Evolutionary conservation across 2,329 filamentous ascomycete genomes (phyloP), one percentile per base, ranked within the genome.

Genomic region (Trichoderma sp.): DNA sequence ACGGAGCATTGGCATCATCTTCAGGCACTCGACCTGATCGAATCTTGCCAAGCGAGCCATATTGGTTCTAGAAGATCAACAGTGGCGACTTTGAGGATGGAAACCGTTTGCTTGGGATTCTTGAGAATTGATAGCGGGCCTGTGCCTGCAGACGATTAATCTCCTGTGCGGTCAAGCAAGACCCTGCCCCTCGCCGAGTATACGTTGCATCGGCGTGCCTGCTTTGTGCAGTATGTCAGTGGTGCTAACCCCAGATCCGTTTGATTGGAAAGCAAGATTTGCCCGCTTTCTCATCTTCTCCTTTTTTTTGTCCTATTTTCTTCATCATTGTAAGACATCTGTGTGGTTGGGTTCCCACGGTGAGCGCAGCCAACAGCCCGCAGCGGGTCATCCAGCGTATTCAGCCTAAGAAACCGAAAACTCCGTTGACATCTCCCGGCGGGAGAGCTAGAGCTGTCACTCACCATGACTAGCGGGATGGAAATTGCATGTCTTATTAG

Each of bases 351-450:
- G 39, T 8, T 28, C 57, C 32, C 67, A 30, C 56, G 67, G 67
- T 70, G 67, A 70, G 57, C 67, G 57, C 67, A 70, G 24, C 30
- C 7, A 53, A 21, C 67, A 30, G 67, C 67, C 67, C 67, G 58
- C 30, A 61, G 56, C 67, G 57, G 57, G 67, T 69, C 67, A 6
- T 24, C 24, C 47, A 70, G 32, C 24, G 24, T 21, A 43, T 67
- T 57, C 30, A 67, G 64, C 64, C 64, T 67, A 43, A 58, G 64
- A 57, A 67, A 28, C 21, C 34, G 64, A 30, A 67, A 32, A 51
- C 18, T 64, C 61, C 61, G 34, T 57, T 32, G 51, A 58, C 51
- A 67, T 67, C 64, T 67, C 21, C 64, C 51, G 64, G 21, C 32
- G 51, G 47, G 32, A 34, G 32, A 56, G 32, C 47, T 24, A 53